Evolutionary conservation across 768 basidiomycete species (phyloP).

Genomic region (Gymnopilus dilepis): DNA sequence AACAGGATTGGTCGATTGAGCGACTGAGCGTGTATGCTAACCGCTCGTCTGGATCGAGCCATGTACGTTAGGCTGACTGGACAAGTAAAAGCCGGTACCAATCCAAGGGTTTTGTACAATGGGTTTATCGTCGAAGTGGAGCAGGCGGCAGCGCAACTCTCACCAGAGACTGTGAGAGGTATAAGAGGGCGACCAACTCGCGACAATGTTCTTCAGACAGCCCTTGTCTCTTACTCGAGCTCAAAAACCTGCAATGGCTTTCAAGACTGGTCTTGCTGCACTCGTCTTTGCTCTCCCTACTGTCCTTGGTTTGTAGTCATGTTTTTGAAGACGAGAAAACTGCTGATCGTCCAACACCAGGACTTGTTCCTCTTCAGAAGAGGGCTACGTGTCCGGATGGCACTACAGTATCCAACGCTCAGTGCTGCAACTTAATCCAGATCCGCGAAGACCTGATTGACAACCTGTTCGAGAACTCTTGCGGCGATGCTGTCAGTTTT

Average conservation of each 20-base stretch:
- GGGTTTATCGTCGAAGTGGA: neutral
- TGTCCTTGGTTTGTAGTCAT: neutral
- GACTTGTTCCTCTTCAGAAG: neutral
- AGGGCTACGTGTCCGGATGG: neutral
- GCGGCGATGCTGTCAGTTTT: constrained; percentile 5
- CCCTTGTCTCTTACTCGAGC: neutral
- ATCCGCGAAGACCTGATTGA: neutral
- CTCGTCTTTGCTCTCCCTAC: neutral
- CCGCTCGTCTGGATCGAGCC: neutral
- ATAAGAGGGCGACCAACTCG: neutral
- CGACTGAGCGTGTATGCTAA: neutral
- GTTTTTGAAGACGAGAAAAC: neutral
- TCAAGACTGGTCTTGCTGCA: neutral
- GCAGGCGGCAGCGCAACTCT: neutral
- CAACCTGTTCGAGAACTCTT: constrained; percentile 3
- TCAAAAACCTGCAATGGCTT: constrained; percentile 1
- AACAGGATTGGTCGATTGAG: neutral
- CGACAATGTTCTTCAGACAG: neutral
- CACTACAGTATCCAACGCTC: neutral
- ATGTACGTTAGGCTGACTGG: neutral
- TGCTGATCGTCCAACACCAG: neutral
- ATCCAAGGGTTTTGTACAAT: neutral
- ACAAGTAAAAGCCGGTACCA: neutral
- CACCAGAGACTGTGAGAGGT: neutral
- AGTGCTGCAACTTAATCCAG: neutral